Evolutionary conservation across 805 yeast species (phyloP).

Genomic region (Naumovozyma dairenensis): DNA sequence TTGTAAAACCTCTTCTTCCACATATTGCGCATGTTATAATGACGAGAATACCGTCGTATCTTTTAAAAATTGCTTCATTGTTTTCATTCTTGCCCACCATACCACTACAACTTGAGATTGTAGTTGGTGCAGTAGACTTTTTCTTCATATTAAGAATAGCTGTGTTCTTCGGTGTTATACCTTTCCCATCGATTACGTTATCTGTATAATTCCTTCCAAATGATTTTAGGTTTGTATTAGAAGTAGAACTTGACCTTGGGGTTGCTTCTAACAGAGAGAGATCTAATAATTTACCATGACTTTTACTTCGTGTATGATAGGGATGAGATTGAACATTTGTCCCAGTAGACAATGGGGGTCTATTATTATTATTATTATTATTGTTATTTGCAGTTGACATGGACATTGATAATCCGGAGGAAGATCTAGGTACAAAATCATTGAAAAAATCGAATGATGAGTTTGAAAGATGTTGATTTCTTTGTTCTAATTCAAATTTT

Average conservation of each 20-base stretch:
- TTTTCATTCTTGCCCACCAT: conserved; percentile 32
- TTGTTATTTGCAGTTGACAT: too few relatives aligned
- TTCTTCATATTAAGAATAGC: conserved; percentile 19
- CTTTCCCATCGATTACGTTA: not conserved
- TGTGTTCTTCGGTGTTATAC: not conserved
- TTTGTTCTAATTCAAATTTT: conserved; percentile 2
- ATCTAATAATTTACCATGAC: conserved; percentile 18
- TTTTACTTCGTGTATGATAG: conserved; percentile 29
- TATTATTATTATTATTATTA: too few relatives aligned
- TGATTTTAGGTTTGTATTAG: not conserved
- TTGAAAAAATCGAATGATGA: conserved; percentile 34
- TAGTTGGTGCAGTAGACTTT: conserved; percentile 27
- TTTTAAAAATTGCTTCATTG: conserved; percentile 44
- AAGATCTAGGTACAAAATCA: conserved; percentile 16
- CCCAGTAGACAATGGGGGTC: conserved; percentile 9
- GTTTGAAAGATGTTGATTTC: conserved; percentile 10
- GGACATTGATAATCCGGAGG: not conserved
- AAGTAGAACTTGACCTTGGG: not conserved
- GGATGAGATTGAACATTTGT: conserved; percentile 15
- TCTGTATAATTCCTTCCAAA: too few relatives aligned
- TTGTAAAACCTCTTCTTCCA: conserved; percentile 56
- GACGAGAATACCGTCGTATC: conserved; percentile 65
- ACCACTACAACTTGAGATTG: conserved; percentile 39
- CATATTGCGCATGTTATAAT: conserved; percentile 61
- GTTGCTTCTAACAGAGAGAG: conserved; percentile 3